Percentiles rank a stretch among this genome's conserved stretches.
Conservation (phyloP, 225 moss, liverwort and hornwort species). For the Antitrichia curtipendula region DNA sequence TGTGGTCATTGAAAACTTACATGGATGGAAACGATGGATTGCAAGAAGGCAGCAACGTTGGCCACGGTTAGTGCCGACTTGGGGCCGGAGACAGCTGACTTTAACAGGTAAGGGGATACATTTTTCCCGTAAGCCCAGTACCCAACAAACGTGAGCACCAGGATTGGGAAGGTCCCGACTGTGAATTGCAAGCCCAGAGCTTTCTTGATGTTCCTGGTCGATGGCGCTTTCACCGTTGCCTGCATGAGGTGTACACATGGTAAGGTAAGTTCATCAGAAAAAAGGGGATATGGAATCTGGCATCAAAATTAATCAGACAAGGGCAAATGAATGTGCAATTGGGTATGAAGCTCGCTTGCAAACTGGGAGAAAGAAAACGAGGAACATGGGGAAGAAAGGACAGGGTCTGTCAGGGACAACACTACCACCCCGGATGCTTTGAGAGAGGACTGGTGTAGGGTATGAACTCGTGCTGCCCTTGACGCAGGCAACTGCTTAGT, state of each 20-base stretch:
- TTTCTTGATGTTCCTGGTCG: slow-evolving; percentile 25
- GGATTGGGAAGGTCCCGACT: slow-evolving; percentile 12
- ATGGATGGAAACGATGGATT: slow-evolving; percentile 7
- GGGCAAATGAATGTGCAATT: background rate
- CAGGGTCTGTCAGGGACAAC: background rate
- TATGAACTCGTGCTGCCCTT: background rate
- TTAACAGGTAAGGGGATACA: background rate
- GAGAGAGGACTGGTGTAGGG: no score
- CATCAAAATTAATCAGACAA: background rate
- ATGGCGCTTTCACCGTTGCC: slow-evolving; percentile 29
- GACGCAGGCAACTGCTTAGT: background rate
- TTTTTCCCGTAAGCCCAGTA: slow-evolving; percentile 42
- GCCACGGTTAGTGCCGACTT: slow-evolving; percentile 9
- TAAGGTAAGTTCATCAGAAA: no score
- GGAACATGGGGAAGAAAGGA: background rate
- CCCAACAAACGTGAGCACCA: slow-evolving; percentile 22
- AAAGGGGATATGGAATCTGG: background rate
- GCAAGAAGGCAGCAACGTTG: slow-evolving; percentile 30
- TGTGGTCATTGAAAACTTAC: background rate
- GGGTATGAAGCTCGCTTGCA: background rate
- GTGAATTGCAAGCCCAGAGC: slow-evolving; percentile 32
- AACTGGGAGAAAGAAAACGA: background rate
- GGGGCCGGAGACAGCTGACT: slow-evolving; percentile 11
- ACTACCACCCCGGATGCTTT: background rate
- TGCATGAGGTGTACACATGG: background rate